These are phyloP conservation scores for Cymbopogon flexuosus DNA, from an alignment of 202 grass and related monocot species.

Conservation along the genomic window DNA sequence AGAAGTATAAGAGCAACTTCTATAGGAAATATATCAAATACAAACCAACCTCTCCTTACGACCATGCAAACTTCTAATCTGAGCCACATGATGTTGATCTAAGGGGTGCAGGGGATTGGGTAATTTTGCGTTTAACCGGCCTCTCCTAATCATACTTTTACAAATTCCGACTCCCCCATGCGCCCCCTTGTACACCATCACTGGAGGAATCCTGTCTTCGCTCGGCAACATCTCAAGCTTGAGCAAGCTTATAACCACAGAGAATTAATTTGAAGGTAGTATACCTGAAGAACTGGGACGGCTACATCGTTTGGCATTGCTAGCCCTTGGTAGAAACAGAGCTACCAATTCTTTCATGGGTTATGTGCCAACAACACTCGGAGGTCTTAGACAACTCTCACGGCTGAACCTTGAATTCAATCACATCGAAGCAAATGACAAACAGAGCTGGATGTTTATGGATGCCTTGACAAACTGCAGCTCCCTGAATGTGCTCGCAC, in stretches of 20 bases:
- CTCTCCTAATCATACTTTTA: no score
- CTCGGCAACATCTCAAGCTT: constrained; percentile 9
- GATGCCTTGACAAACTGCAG: constrained; percentile 23
- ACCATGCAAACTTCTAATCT: no score
- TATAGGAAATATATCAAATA: no score
- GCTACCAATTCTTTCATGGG: constrained; percentile 31
- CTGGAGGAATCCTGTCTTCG: constrained; percentile 12
- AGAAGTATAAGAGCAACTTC: no score
- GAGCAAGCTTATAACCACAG: neutral
- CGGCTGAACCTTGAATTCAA: neutral
- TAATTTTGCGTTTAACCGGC: no score
- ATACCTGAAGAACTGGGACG: constrained; percentile 1
- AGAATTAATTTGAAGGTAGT: constrained; percentile 2
- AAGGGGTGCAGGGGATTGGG: no score
- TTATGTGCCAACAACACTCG: constrained; percentile 18
- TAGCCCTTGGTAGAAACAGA: constrained; percentile 3
- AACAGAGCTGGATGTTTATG: constrained; percentile 26
- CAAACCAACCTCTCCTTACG: no score
- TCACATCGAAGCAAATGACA: constrained; percentile 20
- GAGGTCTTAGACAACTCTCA: neutral
- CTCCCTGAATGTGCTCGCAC: neutral
- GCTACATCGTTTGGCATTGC: neutral
- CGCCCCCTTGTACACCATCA: neutral
- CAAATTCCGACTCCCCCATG: no score
- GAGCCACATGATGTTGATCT: no score